Conservation (phyloP, 345 rosid genomes). For the Acer negundo region DNA sequence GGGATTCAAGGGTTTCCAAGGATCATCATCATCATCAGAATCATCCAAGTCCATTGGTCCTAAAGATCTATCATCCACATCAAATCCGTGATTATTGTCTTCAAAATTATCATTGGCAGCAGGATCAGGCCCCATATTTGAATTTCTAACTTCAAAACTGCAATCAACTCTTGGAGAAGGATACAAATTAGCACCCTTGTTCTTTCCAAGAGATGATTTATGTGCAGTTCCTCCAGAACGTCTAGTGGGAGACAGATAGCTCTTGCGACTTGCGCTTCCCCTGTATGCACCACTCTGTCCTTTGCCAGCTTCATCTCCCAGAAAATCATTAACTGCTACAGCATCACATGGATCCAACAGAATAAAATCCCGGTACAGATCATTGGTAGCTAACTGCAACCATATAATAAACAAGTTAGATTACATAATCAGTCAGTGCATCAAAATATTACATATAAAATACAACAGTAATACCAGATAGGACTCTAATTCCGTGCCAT, state of each 20-base stretch:
- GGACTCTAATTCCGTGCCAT: constrained; percentile 82
- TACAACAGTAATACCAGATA: constrained; percentile 70
- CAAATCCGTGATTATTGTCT: constrained; percentile 44
- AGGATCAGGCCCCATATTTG: constrained; percentile 34
- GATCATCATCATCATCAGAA: constrained; percentile 77
- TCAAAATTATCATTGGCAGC: constrained; percentile 35
- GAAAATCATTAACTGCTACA: constrained; percentile 53
- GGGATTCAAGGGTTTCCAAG: constrained; percentile 94
- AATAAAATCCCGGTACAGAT: constrained; percentile 83
- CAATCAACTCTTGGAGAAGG: constrained; percentile 44
- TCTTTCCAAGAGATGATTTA: constrained; percentile 63
- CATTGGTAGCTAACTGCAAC: constrained; percentile 80
- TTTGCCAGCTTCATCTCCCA: constrained; percentile 45
- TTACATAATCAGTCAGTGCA: constrained; percentile 12
- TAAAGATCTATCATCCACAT: constrained; percentile 52
- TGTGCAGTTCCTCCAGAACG: constrained; percentile 61
- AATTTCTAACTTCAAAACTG: constrained; percentile 35
- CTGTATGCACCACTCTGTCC: constrained; percentile 41
- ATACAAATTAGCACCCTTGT: constrained; percentile 39
- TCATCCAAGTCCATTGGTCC: constrained; percentile 54
- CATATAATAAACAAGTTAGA: constrained; percentile 25
- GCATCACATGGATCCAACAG: constrained; percentile 84
- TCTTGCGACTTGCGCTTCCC: constrained; percentile 52
- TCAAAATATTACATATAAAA: constrained; percentile 17
- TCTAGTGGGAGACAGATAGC: constrained; percentile 58